phyloP scores from a whole-genome alignment of 371 early-diverging fungal species.

The Homolaphlyctis polyrhiza region DNA sequence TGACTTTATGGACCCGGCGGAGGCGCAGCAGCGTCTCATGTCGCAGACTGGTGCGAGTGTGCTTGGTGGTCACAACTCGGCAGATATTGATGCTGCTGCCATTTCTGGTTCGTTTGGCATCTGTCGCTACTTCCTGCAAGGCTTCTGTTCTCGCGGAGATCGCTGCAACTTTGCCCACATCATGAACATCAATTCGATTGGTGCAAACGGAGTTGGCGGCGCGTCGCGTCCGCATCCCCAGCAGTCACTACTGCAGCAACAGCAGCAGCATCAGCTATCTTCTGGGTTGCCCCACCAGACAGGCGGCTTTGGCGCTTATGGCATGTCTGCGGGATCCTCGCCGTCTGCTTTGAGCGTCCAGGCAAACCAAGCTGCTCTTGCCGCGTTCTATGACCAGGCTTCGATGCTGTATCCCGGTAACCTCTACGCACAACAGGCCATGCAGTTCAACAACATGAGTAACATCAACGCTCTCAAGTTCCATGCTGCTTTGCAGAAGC shows the following conservation, averaged over 20 bases:
- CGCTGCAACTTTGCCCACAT: conserved; percentile 53
- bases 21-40: not conserved
- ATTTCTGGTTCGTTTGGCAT: not conserved
- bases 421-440: not conserved
- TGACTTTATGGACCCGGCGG: not conserved
- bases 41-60: not conserved
- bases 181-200: conserved; percentile 3
- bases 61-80: too few species aligned
- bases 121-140: conserved; percentile 54
- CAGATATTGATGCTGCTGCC: not conserved
- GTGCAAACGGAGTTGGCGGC: not conserved
- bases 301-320: not conserved
- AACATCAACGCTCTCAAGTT: not conserved
- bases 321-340: too few species aligned
- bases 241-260: not conserved
- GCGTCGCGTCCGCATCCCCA: not conserved
- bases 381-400: not conserved
- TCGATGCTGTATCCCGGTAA: not conserved
- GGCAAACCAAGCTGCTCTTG: not conserved
- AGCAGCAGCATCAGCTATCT: not conserved
- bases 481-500: conserved; percentile 3
- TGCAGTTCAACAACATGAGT: not conserved
- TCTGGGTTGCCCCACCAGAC: not conserved
- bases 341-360: not conserved
- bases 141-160: conserved; percentile 55